Evolutionary conservation across 345 rosid species (phyloP), one percentile per base, ranked within the genome.

Genomic region (Lumnitzera littorea): DNA sequence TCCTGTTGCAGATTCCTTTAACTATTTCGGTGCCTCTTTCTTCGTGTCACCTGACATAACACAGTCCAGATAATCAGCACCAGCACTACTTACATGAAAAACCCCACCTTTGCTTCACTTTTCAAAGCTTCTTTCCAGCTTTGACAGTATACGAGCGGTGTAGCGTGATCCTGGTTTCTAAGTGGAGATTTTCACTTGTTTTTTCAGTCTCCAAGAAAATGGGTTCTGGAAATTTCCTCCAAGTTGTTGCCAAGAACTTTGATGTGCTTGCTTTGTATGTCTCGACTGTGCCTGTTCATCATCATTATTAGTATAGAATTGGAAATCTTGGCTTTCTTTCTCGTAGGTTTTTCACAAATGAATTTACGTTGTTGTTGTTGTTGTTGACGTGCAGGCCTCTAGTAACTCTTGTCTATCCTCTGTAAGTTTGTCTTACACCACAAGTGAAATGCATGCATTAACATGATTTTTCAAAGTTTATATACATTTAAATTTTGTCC

Each of bases 181-280:
- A 7, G 50, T 23, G 47, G 3, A 3, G 14, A 41, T 60, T 13
- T 12, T 3, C 9, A 12, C 31, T 12, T 20, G 20, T 20, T 20
- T 20, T 17, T 57, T 61, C 43, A 9, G 43, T 29, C 16, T 13
- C 43, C 12, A 9, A 24, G 24, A 23, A 53, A 53, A 53, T 23
- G 85, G 82, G 78, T 72, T 76, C 83, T 66, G 77, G 75, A 62
- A 75, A 84, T 74, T 82, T 86, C 67, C 73, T 86, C 51, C 87
- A 75, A 63, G 81, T 84, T 55, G 62, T 89, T 60, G 81, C 76
- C 11, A 86, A 80, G 74, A 86, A 84, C 80, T 78, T 86, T 62
- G 96, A 89, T 64, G 87, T 89, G 67, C 82, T 86, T 68, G 87
- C 91, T 70, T 79, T 88, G 96, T 84, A 75, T 14, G 69, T 60